Base-by-base conservation (phyloP, 2,329 filamentous ascomycete species). In the Fusarium buxicola region DNA sequence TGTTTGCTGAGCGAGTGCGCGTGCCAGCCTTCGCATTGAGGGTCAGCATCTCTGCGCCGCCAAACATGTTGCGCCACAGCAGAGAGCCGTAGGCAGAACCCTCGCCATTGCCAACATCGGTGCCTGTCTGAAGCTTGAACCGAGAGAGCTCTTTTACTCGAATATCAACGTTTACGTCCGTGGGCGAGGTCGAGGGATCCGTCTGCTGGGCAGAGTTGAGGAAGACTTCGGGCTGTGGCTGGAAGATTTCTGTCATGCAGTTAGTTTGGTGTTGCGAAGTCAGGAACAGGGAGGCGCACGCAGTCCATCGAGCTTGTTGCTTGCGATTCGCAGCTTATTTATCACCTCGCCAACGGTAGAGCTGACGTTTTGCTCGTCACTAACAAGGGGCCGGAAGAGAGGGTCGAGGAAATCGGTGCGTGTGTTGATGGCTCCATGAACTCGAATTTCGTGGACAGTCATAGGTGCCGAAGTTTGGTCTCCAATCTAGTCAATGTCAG, bases 61-160 rank as follows among this genome's bases (percentile, higher is more conserved):
- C 95, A 74, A 99, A 92, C 58, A 99, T 85, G 77, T 99, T 99
- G 68, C 95, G 89, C 82, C 93, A 89, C 47, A 94, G 84, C 39
- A 93, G 84, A 67, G 95, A 94, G 66, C 92, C 89, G 73, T 96
- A 98, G 5, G 94, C 94, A 8, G 94, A 96, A 31, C 94, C 95
- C 77, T 99, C 95, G 18, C 92, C 89, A 73, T 96, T 96, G 62
- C 95, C 95, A 40, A 97, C 84, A 74, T 98, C 94, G 8, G 95
- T 98, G 58, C 95, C 95, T 0, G 94, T 97, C 80, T 96, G 96
- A 71, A 98, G 85, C 57, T 93, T 88, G 72, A 98, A 87, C 34
- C 91, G 89, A 28, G 92, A 90, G 66, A 92, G 89, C 77, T 99
- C 94, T 49, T 87, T 87, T 54, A 97, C 84, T 70, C 89, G 91